These are phyloP conservation scores for Ettlia oleoabundans DNA, from an alignment of 139 green algal species.

Conservation along the genomic window DNA sequence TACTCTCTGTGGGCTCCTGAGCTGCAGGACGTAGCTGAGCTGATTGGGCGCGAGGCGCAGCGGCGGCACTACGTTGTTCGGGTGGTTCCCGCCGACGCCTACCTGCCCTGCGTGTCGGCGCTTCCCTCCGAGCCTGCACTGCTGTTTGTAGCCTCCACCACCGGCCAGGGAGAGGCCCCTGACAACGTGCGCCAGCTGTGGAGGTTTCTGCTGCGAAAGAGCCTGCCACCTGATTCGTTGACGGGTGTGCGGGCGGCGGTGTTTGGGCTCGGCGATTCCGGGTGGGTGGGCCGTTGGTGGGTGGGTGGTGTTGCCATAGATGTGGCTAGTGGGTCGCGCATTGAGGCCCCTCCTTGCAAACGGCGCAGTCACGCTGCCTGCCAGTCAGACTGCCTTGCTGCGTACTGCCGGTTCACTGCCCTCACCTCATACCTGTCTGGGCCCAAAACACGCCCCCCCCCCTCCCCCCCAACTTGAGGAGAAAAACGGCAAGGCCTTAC, in stretches of 20 bases:
- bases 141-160: constrained; percentile 85
- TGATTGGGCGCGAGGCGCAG: constrained; percentile 75
- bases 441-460: too few relatives aligned
- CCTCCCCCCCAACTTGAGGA: too few relatives aligned
- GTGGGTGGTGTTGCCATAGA: neutral
- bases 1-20: too few relatives aligned
- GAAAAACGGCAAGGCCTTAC: too few relatives aligned
- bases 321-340: neutral
- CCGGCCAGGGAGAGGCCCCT: constrained; percentile 89
- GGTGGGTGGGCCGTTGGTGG: constrained; percentile 9
- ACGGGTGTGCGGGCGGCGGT: constrained; percentile 65
- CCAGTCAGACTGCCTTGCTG: too few relatives aligned
- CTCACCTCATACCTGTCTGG: too few relatives aligned
- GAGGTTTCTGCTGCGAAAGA: constrained; percentile 89
- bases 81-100: constrained; percentile 80
- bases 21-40: constrained; percentile 90
- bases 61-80: constrained; percentile 50
- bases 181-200: constrained; percentile 92
- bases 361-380: too few relatives aligned
- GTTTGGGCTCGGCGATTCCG: constrained; percentile 96
- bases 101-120: constrained; percentile 45
- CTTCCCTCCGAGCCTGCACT: constrained; percentile 69
- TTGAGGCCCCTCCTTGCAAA: too few relatives aligned
- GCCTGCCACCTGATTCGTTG: constrained; percentile 76
- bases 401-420: too few relatives aligned